A percentile compares a stretch with the other conserved stretches of the same genome.
phyloP scores from a whole-genome alignment of 495 filamentous ascomycete genomes.

The Aspergillus panamensis region DNA sequence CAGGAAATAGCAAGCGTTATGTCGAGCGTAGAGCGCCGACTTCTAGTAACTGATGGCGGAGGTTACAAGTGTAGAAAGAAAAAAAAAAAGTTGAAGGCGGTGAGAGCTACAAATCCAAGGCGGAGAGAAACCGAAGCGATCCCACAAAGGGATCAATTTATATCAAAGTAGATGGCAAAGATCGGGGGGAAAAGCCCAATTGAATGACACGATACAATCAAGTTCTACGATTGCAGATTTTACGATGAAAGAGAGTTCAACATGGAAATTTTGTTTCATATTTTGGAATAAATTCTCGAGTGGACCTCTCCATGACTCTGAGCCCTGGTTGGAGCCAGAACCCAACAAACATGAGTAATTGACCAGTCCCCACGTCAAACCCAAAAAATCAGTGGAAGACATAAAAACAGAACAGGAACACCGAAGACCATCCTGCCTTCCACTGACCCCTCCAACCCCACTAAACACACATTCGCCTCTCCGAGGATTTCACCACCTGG shows the following conservation, averaged over 20 bases:
- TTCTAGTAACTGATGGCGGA: not conserved
- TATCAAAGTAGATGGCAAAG: not conserved
- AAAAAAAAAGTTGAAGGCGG: constrained; percentile 28
- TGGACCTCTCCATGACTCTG: constrained; percentile 42
- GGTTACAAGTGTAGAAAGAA: constrained; percentile 7
- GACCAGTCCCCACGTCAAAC: constrained; percentile 40
- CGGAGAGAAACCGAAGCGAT: constrained; percentile 12
- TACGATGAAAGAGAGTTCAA: not conserved
- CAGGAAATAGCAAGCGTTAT: not conserved
- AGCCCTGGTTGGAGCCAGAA: constrained; percentile 18
- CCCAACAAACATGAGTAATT: constrained; percentile 30
- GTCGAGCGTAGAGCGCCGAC: not conserved
- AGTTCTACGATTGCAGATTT: not conserved
- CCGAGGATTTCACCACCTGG: constrained; percentile 27
- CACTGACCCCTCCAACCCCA: constrained; percentile 31
- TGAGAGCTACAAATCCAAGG: constrained; percentile 14
- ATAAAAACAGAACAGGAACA: constrained; percentile 18
- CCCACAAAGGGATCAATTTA: constrained; percentile 2
- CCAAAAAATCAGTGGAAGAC: constrained; percentile 25
- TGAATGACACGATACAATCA: not conserved
- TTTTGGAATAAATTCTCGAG: constrained; percentile 36
- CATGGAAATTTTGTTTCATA: constrained; percentile 26
- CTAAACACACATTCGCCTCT: constrained; percentile 38
- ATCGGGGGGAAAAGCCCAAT: not conserved
- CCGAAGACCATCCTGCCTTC: not conserved